Evolutionary conservation across 2,329 filamentous ascomycete species (phyloP), one percentile per base, ranked within the genome.

Genomic region (Ploettnerulaceae sp.): DNA sequence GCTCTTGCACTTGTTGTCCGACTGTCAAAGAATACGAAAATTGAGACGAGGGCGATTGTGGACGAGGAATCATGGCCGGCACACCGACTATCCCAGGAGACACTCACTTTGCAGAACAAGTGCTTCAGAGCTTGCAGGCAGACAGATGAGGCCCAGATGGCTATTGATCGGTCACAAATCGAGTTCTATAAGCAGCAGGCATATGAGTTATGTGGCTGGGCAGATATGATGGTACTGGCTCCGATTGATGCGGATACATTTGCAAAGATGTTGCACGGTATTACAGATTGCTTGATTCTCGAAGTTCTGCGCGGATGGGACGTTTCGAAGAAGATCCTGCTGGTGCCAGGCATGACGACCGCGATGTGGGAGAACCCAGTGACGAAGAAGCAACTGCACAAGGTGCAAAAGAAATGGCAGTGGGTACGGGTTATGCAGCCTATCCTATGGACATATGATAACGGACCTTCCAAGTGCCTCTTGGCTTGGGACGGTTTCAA

Each of bases 291-390:
- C 22, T 74, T 95, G 44, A 73, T 94, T 6, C 74, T 94, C 42
- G 85, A 91, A 57, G 79, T 95, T 1, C 65, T 96, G 38, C 79
- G 90, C 42, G 86, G 86, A 46, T 96, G 90, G 90, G 83, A 94
- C 58, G 81, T 85, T 0, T 84, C 83, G 5, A 95, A 95, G 68
- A 86, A 84, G 57, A 85, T 95, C 22, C 69, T 95, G 38, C 70
- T 96, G 47, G 82, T 95, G 5, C 89, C 90, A 0, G 88, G 87
- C 54, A 94, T 96, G 89, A 91, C 86, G 25, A 81, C 80, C 1
- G 77, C 86, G 50, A 89, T 91, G 81, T 95, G 89, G 89, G 82
- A 90, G 62, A 89, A 93, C 59, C 88, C 89, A 2, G 82, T 90
- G 69, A 95, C 88, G 12, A 87, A 86, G 69, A 85, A 89, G 59